Evolutionary conservation across 345 rosid genomes (phyloP).

Genomic region (Cardamine chenopodiifolia): DNA sequence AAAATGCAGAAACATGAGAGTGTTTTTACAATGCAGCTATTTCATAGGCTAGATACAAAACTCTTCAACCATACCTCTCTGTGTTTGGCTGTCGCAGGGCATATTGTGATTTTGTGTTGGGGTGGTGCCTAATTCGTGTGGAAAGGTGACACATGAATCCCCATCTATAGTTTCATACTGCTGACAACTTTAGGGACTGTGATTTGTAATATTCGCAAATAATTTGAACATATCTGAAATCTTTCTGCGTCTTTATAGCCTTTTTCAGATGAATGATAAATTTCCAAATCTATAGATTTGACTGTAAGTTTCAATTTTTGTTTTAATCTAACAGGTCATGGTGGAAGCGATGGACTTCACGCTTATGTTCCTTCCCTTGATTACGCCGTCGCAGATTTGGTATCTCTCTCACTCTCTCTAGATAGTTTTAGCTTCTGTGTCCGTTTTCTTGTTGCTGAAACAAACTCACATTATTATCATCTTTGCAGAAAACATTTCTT

Average conservation of each 20-base stretch:
- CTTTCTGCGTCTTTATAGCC: not conserved
- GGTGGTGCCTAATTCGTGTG: slow-evolving; percentile 56
- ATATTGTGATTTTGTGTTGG: slow-evolving; percentile 47
- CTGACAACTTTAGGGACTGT: slow-evolving; percentile 17
- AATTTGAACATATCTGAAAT: not conserved
- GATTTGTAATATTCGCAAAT: not conserved
- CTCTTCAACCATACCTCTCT: slow-evolving; percentile 59
- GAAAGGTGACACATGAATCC: slow-evolving; percentile 61
- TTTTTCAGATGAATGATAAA: not conserved
- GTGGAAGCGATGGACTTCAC: slow-evolving; percentile 94
- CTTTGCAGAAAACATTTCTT: slow-evolving; percentile 65
- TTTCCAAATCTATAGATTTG: not conserved
- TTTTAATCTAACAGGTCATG: slow-evolving; percentile 63
- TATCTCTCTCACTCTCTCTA: slow-evolving; percentile 34
- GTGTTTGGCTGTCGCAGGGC: slow-evolving; percentile 76
- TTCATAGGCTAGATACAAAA: slow-evolving; percentile 44
- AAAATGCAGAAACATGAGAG: not conserved
- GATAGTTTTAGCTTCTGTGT: not conserved
- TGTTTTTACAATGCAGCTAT: slow-evolving; percentile 27
- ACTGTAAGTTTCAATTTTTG: not conserved
- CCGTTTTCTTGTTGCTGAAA: not conserved
- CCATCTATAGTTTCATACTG: slow-evolving; percentile 42
- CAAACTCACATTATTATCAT: not conserved
- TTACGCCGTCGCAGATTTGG: slow-evolving; percentile 72
- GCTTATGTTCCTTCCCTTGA: slow-evolving; percentile 90